Evolutionary conservation across 1,284 basidiomycete species (phyloP).

Genomic region (Trametes sp.): DNA sequence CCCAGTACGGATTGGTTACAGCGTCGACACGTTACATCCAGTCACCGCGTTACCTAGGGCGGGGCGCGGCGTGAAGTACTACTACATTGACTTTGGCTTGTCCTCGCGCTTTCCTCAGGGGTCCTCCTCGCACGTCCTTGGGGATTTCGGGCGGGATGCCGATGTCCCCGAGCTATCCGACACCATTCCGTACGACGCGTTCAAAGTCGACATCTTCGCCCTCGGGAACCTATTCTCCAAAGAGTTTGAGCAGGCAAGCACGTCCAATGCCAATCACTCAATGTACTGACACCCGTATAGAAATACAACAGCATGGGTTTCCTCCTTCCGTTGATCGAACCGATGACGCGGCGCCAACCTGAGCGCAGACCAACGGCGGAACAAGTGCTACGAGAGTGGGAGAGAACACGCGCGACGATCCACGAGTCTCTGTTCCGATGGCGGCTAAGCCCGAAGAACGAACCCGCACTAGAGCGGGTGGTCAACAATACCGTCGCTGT

Average conservation of each 20-base stretch:
- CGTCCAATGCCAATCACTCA: too few species aligned
- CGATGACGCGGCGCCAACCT: not conserved
- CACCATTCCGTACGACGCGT: constrained; percentile 37
- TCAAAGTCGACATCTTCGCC: constrained; percentile 40
- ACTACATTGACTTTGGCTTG: constrained; percentile 40
- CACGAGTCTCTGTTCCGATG: constrained; percentile 10
- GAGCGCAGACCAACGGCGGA: not conserved
- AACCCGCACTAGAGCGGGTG: constrained; percentile 20
- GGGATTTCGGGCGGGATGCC: constrained; percentile 22
- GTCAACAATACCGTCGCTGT: constrained; percentile 22
- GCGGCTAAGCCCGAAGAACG: constrained; percentile 20
- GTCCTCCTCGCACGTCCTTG: constrained; percentile 3
- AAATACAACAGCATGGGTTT: not conserved
- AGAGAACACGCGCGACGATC: not conserved
- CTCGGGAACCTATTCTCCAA: constrained; percentile 35
- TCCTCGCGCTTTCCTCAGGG: constrained; percentile 22
- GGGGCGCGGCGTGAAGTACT: constrained; percentile 32
- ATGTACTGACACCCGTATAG: not conserved
- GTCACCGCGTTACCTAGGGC: constrained; percentile 15
- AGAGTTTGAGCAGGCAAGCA: constrained; percentile 3
- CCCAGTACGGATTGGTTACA: constrained; percentile 20
- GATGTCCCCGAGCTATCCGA: constrained; percentile 39
- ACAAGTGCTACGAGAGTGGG: not conserved
- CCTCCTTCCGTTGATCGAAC: not conserved
- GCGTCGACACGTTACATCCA: not conserved